These are phyloP conservation scores for Rutstroemia sp. DNA, from an alignment of 2,329 filamentous ascomycete genomes.

Conservation along the genomic window DNA sequence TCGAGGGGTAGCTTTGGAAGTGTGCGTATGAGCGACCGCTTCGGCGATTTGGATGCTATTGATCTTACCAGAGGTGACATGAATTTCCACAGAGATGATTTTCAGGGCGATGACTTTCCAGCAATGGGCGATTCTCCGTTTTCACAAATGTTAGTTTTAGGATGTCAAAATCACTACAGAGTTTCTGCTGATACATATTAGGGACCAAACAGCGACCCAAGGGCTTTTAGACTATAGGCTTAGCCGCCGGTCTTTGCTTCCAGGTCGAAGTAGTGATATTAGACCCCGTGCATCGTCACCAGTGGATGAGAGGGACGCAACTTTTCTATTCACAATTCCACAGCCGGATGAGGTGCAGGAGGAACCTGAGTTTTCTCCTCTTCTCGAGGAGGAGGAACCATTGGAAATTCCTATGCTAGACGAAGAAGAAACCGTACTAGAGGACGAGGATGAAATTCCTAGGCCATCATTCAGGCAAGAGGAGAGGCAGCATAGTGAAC, in stretches of 20 bases:
- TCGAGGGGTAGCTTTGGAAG: slow-evolving; percentile 44
- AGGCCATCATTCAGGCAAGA: not conserved
- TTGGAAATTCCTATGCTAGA: not conserved
- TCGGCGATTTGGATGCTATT: slow-evolving; percentile 27
- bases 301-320: slow-evolving; percentile 28
- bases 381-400: not conserved
- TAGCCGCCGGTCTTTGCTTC: slow-evolving; percentile 15
- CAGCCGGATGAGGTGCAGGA: slow-evolving; percentile 15
- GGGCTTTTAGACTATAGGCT: not conserved
- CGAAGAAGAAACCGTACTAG: not conserved
- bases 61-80: slow-evolving; percentile 17
- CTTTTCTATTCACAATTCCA: slow-evolving; percentile 29
- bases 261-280: slow-evolving; percentile 26
- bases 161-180: not conserved
- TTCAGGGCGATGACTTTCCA: slow-evolving; percentile 17
- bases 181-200: not conserved
- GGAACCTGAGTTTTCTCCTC: not conserved
- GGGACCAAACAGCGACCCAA: not conserved
- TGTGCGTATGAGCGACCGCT: slow-evolving; percentile 46
- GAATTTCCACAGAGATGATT: slow-evolving; percentile 22
- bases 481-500: not conserved
- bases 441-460: not conserved
- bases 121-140: slow-evolving; percentile 12
- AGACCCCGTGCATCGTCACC: slow-evolving; percentile 17
- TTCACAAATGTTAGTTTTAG: slow-evolving; percentile 15